Conservation (phyloP, 208 protist genomes). For the Trichomonas tenax region DNA sequence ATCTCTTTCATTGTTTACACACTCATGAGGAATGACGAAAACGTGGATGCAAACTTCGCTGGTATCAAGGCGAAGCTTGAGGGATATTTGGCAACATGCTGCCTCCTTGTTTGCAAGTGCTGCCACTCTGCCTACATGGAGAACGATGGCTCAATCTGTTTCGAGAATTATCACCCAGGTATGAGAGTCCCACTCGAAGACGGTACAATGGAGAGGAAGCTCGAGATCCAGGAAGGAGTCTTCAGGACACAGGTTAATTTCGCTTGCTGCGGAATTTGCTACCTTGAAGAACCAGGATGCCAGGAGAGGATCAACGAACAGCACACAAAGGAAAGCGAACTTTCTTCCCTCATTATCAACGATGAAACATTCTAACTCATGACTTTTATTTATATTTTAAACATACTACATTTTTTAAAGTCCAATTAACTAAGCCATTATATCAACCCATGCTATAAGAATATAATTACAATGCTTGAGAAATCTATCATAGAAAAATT, state of each 20-base stretch:
- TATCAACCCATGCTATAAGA: no score
- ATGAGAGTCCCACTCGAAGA: not conserved
- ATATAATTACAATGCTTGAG: no score
- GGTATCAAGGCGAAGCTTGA: not conserved
- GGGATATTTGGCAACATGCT: not conserved
- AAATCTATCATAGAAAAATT: no score
- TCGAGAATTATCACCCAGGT: not conserved
- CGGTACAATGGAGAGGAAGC: not conserved
- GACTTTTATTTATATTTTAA: not conserved
- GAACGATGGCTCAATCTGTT: not conserved
- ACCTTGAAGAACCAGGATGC: not conserved
- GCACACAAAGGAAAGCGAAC: not conserved
- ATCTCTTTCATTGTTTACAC: not conserved
- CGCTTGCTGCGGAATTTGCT: not conserved
- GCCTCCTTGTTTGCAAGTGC: not conserved
- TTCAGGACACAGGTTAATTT: not conserved
- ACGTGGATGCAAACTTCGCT: not conserved
- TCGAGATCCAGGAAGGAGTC: not conserved
- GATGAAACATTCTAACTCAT: not conserved
- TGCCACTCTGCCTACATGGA: not conserved
- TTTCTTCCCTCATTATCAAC: not conserved
- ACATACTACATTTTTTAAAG: no score
- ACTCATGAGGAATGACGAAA: not conserved
- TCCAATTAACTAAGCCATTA: no score
- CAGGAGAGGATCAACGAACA: not conserved